Evolutionary conservation across 1,139 yeast genomes (phyloP).

Genomic region (Geotrichum reessii): DNA sequence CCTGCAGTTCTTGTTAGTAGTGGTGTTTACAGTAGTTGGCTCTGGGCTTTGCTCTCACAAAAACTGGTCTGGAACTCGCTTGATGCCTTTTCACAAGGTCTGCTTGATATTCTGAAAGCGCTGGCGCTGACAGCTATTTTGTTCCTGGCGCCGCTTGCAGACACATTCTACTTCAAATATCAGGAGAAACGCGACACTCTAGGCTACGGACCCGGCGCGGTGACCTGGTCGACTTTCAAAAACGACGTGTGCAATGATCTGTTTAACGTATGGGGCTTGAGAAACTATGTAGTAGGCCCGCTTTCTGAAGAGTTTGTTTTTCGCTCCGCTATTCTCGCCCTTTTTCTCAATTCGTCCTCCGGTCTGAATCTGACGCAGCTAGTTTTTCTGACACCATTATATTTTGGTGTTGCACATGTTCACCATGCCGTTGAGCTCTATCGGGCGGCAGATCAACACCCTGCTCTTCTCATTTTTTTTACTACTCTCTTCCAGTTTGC

Average conservation of each 20-base stretch:
- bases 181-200: conserved; percentile 20
- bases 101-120: conserved; percentile 24
- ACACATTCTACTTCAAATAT: conserved; percentile 35
- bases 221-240: conserved; percentile 20
- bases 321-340: conserved; percentile 53
- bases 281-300: conserved; percentile 77
- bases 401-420: conserved; percentile 86
- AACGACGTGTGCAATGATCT: conserved; percentile 24
- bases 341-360: conserved; percentile 36
- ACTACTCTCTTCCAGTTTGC: conserved; percentile 52
- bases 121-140: conserved; percentile 31
- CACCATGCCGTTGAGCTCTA: conserved; percentile 71
- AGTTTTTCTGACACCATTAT: conserved; percentile 52
- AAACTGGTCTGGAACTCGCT: conserved; percentile 25
- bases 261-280: conserved; percentile 45
- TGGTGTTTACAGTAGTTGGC: conserved; percentile 23
- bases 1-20: conserved; percentile 22
- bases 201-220: conserved; percentile 17
- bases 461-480: conserved; percentile 34
- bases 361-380: conserved; percentile 4
- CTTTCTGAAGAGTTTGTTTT: conserved; percentile 81
- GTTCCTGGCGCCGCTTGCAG: conserved; percentile 57
- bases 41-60: conserved; percentile 22
- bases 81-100: conserved; percentile 12
- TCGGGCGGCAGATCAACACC: conserved; percentile 19